Evolutionary conservation across 306 rosid genomes (phyloP).

Genomic region (Lagenaria siceraria): DNA sequence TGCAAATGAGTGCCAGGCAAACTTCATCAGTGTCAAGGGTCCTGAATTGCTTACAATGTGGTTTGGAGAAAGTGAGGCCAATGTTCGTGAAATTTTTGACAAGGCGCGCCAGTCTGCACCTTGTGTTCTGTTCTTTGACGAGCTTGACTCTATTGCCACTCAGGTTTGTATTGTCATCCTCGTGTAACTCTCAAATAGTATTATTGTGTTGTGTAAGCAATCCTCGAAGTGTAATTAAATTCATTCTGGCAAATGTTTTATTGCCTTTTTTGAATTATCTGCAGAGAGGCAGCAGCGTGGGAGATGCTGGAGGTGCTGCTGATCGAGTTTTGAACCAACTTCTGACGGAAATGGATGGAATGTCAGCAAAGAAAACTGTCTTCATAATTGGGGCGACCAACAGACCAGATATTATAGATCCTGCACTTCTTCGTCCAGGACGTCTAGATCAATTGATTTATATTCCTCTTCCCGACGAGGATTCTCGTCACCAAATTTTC

Average conservation of each 20-base stretch:
- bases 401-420: constrained; percentile 37
- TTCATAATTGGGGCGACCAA: constrained; percentile 30
- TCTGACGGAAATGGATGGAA: constrained; percentile 20
- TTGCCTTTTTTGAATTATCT: neutral
- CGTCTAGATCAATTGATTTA: constrained; percentile 26
- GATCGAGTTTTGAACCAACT: constrained; percentile 28
- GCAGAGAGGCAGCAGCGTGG: constrained; percentile 19
- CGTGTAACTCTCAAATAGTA: neutral
- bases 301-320: constrained; percentile 25
- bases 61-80: constrained; percentile 25
- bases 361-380: constrained; percentile 22
- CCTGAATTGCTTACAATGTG: constrained; percentile 23
- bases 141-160: constrained; percentile 26
- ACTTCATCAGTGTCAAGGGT: constrained; percentile 26
- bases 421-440: constrained; percentile 41
- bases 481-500: constrained; percentile 18
- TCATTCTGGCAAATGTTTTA: neutral
- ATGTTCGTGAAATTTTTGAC: constrained; percentile 23
- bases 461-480: constrained; percentile 24
- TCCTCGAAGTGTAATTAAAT: neutral
- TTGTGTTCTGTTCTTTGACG: constrained; percentile 24
- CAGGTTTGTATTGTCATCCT: constrained; percentile 5
- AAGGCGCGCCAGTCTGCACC: constrained; percentile 25
- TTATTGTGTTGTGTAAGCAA: neutral
- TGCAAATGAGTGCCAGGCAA: constrained; percentile 32